These are phyloP conservation scores for Mycosarcoma maydis DNA, from an alignment of 1,284 basidiomycete genomes.

Conservation along the genomic window DNA sequence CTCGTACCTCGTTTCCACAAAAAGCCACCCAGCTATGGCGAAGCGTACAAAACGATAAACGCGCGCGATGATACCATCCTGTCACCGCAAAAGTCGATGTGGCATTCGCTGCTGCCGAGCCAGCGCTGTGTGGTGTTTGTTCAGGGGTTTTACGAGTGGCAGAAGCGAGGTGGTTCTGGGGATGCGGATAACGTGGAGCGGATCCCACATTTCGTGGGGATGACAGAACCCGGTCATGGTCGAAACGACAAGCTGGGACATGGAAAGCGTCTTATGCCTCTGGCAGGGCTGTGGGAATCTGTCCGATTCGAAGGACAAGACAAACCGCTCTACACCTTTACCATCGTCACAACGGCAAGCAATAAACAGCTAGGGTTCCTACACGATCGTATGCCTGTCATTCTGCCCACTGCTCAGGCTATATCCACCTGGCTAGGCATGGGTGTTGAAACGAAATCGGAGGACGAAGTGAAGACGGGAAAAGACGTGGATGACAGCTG, in stretches of 20 bases:
- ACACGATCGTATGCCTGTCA: slow-evolving; percentile 91
- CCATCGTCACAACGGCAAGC: slow-evolving; percentile 81
- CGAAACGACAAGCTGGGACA: slow-evolving; percentile 77
- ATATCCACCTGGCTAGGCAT: slow-evolving; percentile 83
- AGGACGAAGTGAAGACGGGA: slow-evolving; percentile 19
- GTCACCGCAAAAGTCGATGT: slow-evolving; percentile 36
- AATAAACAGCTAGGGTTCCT: slow-evolving; percentile 68
- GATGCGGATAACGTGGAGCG: slow-evolving; percentile 35
- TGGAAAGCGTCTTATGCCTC: slow-evolving; percentile 76
- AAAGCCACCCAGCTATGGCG: slow-evolving; percentile 73
- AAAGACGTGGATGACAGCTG: slow-evolving; percentile 59
- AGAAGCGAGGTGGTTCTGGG: slow-evolving; percentile 23
- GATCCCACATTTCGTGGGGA: slow-evolving; percentile 79
- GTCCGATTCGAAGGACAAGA: slow-evolving; percentile 72
- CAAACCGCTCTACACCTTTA: slow-evolving; percentile 80
- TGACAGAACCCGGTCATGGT: slow-evolving; percentile 71
- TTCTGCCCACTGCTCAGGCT: slow-evolving; percentile 75
- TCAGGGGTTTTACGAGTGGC: slow-evolving; percentile 65
- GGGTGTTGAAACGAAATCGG: slow-evolving; percentile 8
- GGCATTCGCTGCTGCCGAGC: slow-evolving; percentile 35
- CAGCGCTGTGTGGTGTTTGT: slow-evolving; percentile 63
- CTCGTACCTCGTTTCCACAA: slow-evolving; percentile 86
- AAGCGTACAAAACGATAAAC: slow-evolving; percentile 83
- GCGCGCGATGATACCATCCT: slow-evolving; percentile 84
- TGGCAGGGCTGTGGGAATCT: slow-evolving; percentile 88